Base-by-base conservation (phyloP, 257 asterid genomes). In the Phtheirospermum japonicum region DNA sequence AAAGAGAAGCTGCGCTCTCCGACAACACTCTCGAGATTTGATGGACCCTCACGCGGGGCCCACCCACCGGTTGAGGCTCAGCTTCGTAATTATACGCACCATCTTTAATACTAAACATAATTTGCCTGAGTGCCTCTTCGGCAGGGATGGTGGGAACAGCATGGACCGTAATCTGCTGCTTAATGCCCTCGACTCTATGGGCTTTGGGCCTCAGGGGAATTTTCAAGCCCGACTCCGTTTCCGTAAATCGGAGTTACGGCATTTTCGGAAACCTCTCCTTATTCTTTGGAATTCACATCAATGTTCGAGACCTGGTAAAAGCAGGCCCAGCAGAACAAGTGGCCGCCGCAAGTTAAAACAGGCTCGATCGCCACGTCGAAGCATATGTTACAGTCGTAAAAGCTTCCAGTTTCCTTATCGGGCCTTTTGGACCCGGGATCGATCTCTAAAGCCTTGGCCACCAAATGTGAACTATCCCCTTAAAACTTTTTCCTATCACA, bases 341-440 rank as follows among this genome's bases (percentile, higher is more conserved):
- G 95, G n/a, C 95, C 84, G 2, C 92, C 84, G 42, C 83, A 84
- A 34, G 89, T 86, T 50, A 82, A 51, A 12, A 84, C 73, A 0
- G 85, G 89, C 31, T 84, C 85, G 20, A 17, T 69, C 2, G 89
- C 87, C 66, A 79, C 7, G 2, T 81, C 83, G 65, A 84, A 71
- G 66, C 89, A 86, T 46, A 86, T 67, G 36, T 74, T 82, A 66
- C 92, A 86, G 58, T 86, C 87, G 42, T 71, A 84, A 37, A 74
- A 74, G 75, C 79, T 54, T 18, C 76, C 79, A n/a, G 65, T 33
- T 20, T 67, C 71, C 50, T 73, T 71, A 9, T 33, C 79, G 39
- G 31, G 78, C 73, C 68, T 79, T 66, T 71, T 76, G n/a, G 70
- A 60, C 28, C 78, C 84, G 0, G 76, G 14, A 33, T 74, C 77